These are phyloP conservation scores for Arctostaphylos glauca DNA, from an alignment of 148 eudicot genomes.

Conservation along the genomic window DNA sequence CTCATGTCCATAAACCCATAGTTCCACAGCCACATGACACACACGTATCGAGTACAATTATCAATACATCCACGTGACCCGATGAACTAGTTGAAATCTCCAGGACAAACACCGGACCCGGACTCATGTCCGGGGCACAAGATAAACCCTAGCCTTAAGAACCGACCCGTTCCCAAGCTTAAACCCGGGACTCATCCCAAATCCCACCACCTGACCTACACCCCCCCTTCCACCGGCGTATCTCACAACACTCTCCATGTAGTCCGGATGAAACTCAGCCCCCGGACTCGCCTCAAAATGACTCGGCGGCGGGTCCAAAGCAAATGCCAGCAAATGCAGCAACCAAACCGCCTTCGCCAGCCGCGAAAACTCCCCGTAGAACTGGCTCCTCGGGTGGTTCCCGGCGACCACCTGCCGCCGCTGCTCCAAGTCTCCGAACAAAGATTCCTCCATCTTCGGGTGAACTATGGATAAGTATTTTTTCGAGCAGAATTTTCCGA, in stretches of 20 bases:
- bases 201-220: slow-evolving; percentile 62
- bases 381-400: slow-evolving; percentile 75
- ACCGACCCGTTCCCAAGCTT: slow-evolving; percentile 75
- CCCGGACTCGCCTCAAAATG: slow-evolving; percentile 90
- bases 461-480: slow-evolving; percentile 83
- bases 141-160: slow-evolving; percentile 76
- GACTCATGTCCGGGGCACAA: slow-evolving; percentile 47
- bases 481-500: slow-evolving; percentile 78
- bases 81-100: neutral
- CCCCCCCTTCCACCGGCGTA: slow-evolving; percentile 48
- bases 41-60: neutral
- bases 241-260: slow-evolving; percentile 88
- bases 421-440: slow-evolving; percentile 83
- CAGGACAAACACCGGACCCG: neutral
- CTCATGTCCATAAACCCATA: neutral
- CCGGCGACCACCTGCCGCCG: slow-evolving; percentile 69
- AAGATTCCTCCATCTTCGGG: slow-evolving; percentile 93
- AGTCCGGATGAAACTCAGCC: slow-evolving; percentile 69
- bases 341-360: slow-evolving; percentile 90
- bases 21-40: neutral
- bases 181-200: slow-evolving; percentile 89
- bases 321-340: slow-evolving; percentile 88
- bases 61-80: neutral
- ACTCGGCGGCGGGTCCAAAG: slow-evolving; percentile 84
- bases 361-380: slow-evolving; percentile 70